These are phyloP conservation scores for Candida ipomoeae DNA, from an alignment of 805 yeast genomes.

Conservation along the genomic window DNA sequence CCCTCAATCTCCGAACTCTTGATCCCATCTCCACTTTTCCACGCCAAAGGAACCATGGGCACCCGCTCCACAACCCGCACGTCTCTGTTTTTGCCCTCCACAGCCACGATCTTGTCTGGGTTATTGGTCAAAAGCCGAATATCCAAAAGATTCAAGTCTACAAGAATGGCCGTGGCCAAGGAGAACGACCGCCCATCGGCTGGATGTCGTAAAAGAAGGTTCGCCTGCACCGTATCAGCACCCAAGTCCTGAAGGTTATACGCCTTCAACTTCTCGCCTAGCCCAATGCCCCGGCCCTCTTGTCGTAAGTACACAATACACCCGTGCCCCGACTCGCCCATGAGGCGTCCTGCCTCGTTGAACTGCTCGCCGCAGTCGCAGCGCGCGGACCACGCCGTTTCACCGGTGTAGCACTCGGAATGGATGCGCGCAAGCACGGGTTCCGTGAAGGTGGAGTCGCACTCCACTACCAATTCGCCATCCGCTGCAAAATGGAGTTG, in stretches of 20 bases:
- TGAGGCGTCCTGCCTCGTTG: slow-evolving; percentile 92
- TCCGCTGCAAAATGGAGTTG: slow-evolving; percentile 28
- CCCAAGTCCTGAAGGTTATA: slow-evolving; percentile 96
- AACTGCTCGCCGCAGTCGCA: slow-evolving; percentile 99
- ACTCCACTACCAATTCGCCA: slow-evolving; percentile 27
- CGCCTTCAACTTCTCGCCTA: slow-evolving; percentile 96
- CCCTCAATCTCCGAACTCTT: slow-evolving; percentile 86
- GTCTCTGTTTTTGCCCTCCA: slow-evolving; percentile 76
- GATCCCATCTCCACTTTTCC: slow-evolving; percentile 68
- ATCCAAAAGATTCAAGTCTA: slow-evolving; percentile 71
- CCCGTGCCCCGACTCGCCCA: slow-evolving; percentile 86
- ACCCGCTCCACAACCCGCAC: slow-evolving; percentile 82
- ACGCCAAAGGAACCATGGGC: slow-evolving; percentile 95
- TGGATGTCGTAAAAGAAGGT: slow-evolving; percentile 87
- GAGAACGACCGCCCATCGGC: slow-evolving; percentile 96
- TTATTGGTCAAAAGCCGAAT: slow-evolving; percentile 86
- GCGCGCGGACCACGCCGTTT: slow-evolving; percentile 98
- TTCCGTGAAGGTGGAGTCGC: slow-evolving; percentile 23
- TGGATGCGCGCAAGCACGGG: slow-evolving; percentile 81
- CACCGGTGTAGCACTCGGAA: slow-evolving; percentile 98
- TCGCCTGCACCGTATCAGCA: slow-evolving; percentile 97
- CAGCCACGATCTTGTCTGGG: slow-evolving; percentile 94
- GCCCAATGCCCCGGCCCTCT: slow-evolving; percentile 97
- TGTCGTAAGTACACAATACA: slow-evolving; percentile 94
- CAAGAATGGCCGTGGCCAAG: slow-evolving; percentile 85